Base-by-base conservation (phyloP, 495 filamentous ascomycete species). In the Xeromyces bisporus region DNA sequence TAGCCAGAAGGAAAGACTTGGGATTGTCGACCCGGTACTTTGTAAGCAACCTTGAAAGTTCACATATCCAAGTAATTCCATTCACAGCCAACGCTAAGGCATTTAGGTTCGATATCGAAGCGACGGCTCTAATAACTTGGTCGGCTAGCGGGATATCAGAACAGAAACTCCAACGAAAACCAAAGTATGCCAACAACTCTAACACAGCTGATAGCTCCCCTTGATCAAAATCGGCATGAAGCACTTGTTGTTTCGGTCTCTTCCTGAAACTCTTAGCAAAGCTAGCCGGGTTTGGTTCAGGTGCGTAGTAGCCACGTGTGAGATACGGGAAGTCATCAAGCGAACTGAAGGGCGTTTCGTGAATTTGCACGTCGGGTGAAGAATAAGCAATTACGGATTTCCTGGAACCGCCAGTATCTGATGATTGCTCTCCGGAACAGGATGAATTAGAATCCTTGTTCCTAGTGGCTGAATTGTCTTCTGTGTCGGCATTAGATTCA, bases 181-280 rank as follows among this genome's bases (percentile, higher is more conserved):
- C 33, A 27, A 27, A 29, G 36, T 26, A 28, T 12, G 32, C 17
- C 3, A 46, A 13, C 2, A 46, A 26, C 1, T 31, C 13, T 14
- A 46, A 34, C 12, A 46, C 26, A 9, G 40, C 39, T 8, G 8
- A 25, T 17, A 43, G 25, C 32, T 46, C 43, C 9, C 35, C 17
- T 14, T 36, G 23, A 14, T 32, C 33, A 29, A 46, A 43, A 16
- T 41, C 34, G 18, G 43, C 28, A 31, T 46, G 43, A 5, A 43
- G 36, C 2, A 38, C 31, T 7, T 17, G 20, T 17, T 24, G 16
- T 5, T 21, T 12, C 11, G n/a, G 13, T 3, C 24, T 10, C 3
- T 24, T 24, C 18, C 29, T 31, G 16, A 34, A 36, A 14, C 23
- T 29, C 11, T 13, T 29, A 7, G 33, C 23, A 30, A 40, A 46